phyloP scores from a whole-genome alignment of 2,329 filamentous ascomycete genomes.

The Cladophialophora bantiana region DNA sequence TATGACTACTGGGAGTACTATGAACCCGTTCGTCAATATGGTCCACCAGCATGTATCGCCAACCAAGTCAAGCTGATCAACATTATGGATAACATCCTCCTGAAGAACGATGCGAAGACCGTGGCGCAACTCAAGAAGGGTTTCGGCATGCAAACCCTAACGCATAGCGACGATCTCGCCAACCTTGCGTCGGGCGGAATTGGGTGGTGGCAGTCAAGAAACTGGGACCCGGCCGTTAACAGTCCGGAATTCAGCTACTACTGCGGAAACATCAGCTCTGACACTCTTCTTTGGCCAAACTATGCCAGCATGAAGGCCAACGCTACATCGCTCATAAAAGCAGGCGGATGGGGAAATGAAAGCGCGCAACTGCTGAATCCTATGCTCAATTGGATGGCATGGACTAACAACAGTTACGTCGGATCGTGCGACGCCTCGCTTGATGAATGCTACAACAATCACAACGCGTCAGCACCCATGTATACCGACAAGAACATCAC shows the following conservation, averaged over 20 bases:
- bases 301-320: slow-evolving; percentile 48
- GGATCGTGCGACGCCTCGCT: slow-evolving; percentile 52
- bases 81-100: slow-evolving; percentile 65
- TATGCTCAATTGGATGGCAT: slow-evolving; percentile 65
- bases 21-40: slow-evolving; percentile 64
- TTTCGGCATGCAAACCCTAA: slow-evolving; percentile 52
- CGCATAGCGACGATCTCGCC: slow-evolving; percentile 62
- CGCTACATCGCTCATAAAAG: slow-evolving; percentile 55
- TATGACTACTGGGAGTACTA: slow-evolving; percentile 76
- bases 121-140: slow-evolving; percentile 59
- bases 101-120: slow-evolving; percentile 54
- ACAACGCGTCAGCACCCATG: slow-evolving; percentile 56
- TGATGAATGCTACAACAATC: slow-evolving; percentile 60
- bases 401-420: slow-evolving; percentile 56
- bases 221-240: slow-evolving; percentile 66
- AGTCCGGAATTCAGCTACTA: slow-evolving; percentile 59
- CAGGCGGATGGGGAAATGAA: slow-evolving; percentile 57
- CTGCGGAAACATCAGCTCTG: slow-evolving; percentile 63
- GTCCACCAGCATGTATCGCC: slow-evolving; percentile 67
- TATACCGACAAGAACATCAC: slow-evolving; percentile 52
- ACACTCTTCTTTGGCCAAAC: slow-evolving; percentile 52
- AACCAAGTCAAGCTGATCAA: slow-evolving; percentile 68
- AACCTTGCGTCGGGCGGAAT: slow-evolving; percentile 55
- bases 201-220: slow-evolving; percentile 61
- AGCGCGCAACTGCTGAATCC: slow-evolving; percentile 54